phyloP scores from a whole-genome alignment of 2,329 filamentous ascomycete genomes.

The Tolypocladium paradoxum region DNA sequence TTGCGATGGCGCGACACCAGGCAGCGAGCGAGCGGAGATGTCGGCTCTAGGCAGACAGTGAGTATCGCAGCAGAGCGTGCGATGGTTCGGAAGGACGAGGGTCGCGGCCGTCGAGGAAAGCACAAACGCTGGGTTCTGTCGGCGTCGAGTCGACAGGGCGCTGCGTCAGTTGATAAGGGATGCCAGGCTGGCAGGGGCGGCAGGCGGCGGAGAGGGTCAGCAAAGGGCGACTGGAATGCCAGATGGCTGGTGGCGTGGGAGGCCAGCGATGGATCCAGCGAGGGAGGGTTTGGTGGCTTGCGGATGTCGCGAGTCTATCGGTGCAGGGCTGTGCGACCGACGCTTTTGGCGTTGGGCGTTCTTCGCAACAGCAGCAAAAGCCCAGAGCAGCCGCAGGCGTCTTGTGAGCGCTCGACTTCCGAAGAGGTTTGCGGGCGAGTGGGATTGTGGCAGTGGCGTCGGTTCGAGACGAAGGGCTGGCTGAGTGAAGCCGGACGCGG shows the following conservation, averaged over 20 bases:
- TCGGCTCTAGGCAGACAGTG: neutral
- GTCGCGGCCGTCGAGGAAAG: neutral
- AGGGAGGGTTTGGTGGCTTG: constrained; percentile 12
- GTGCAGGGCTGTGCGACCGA: neutral
- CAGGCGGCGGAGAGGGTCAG: neutral
- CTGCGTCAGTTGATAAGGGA: neutral
- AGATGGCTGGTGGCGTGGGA: neutral
- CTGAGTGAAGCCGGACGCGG: neutral
- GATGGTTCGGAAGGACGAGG: neutral
- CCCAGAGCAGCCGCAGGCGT: neutral
- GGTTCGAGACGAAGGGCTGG: neutral
- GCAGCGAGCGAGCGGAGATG: constrained; percentile 3
- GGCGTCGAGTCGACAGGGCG: neutral
- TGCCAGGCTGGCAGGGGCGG: neutral
- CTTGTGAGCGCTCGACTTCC: neutral
- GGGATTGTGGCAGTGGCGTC: neutral
- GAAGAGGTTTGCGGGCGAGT: neutral
- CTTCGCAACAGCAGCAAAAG: neutral
- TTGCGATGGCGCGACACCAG: neutral
- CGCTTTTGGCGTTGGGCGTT: neutral
- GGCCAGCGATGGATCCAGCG: neutral
- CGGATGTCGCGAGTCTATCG: constrained; percentile 11
- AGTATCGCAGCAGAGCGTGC: neutral
- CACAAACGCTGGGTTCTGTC: neutral
- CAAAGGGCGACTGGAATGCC: constrained; percentile 13